Conservation (phyloP, 2,329 filamentous ascomycete species). For the Byssoonygena ceratinophila region DNA sequence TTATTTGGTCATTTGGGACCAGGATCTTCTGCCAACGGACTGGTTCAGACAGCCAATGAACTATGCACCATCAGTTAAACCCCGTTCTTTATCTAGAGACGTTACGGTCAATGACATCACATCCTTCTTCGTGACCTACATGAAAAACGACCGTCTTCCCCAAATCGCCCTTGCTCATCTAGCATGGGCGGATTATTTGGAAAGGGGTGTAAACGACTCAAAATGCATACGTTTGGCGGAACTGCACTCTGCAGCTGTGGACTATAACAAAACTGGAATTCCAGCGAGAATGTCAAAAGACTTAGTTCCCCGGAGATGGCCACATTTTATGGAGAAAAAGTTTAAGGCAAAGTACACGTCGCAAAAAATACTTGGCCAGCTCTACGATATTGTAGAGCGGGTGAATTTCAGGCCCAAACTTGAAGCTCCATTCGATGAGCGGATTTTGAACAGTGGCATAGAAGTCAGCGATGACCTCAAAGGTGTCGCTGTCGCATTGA, state of each 20-base stretch:
- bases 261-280: conserved; percentile 84
- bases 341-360: conserved; percentile 52
- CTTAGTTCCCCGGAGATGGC: conserved; percentile 56
- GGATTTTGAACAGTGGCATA: conserved; percentile 56
- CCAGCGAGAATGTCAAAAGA: conserved; percentile 56
- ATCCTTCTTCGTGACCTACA: conserved; percentile 80
- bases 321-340: conserved; percentile 78
- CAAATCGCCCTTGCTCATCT: conserved; percentile 74
- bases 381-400: conserved; percentile 66
- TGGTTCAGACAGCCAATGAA: conserved; percentile 73
- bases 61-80: conserved; percentile 49
- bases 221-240: conserved; percentile 66
- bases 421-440: conserved; percentile 60
- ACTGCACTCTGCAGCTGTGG: conserved; percentile 82
- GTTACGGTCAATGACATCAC: conserved; percentile 65
- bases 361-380: conserved; percentile 58
- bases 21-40: conserved; percentile 54
- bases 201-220: conserved; percentile 53
- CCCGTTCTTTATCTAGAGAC: conserved; percentile 46
- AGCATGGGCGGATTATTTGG: conserved; percentile 57
- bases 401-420: conserved; percentile 65
- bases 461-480: conserved; percentile 47
- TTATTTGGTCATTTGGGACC: conserved; percentile 88
- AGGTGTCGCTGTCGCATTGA: conserved; percentile 53
- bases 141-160: conserved; percentile 77